Conservation (phyloP, 2,329 filamentous ascomycete genomes). For the Aspergillus luchuensis region DNA sequence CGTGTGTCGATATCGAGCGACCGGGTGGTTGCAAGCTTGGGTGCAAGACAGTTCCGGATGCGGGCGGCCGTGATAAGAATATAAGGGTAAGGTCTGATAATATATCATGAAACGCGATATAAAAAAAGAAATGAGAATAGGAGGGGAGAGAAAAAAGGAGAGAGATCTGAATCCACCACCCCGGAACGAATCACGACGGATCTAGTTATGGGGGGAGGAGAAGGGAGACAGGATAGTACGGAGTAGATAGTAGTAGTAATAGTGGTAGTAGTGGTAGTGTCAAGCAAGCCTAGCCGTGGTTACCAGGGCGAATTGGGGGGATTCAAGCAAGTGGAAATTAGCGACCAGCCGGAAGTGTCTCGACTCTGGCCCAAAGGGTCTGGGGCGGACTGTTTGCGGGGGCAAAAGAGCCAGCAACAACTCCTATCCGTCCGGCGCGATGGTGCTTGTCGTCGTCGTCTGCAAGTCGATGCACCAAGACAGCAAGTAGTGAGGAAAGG, state of each 20-base stretch:
- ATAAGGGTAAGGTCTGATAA: slow-evolving; percentile 7
- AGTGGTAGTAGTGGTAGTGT: not conserved
- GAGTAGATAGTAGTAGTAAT: not conserved
- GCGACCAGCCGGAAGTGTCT: not conserved
- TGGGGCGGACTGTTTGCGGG: slow-evolving; percentile 35
- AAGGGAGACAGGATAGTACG: not conserved
- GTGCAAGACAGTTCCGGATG: slow-evolving; percentile 5
- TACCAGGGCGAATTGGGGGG: slow-evolving; percentile 34
- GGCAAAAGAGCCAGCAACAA: slow-evolving; percentile 9
- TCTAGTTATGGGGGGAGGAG: not conserved
- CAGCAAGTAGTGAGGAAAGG: not conserved
- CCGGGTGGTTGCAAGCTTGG: slow-evolving; percentile 6
- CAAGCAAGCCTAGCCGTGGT: slow-evolving; percentile 17
- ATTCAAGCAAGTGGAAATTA: slow-evolving; percentile 8
- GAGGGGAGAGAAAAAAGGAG: slow-evolving; percentile 12
- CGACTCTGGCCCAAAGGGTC: slow-evolving; percentile 13
- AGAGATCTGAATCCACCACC: slow-evolving; percentile 7
- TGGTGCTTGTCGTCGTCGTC: not conserved
- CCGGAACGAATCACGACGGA: slow-evolving; percentile 9
- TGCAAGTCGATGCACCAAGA: not conserved
- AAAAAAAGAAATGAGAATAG: slow-evolving; percentile 11
- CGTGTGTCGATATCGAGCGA: slow-evolving; percentile 17
- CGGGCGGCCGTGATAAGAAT: slow-evolving; percentile 15
- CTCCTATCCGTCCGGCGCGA: not conserved
- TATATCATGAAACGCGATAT: slow-evolving; percentile 9